phyloP scores from a whole-genome alignment of 2,329 filamentous ascomycete species.

The Domatiomyces globalis region DNA sequence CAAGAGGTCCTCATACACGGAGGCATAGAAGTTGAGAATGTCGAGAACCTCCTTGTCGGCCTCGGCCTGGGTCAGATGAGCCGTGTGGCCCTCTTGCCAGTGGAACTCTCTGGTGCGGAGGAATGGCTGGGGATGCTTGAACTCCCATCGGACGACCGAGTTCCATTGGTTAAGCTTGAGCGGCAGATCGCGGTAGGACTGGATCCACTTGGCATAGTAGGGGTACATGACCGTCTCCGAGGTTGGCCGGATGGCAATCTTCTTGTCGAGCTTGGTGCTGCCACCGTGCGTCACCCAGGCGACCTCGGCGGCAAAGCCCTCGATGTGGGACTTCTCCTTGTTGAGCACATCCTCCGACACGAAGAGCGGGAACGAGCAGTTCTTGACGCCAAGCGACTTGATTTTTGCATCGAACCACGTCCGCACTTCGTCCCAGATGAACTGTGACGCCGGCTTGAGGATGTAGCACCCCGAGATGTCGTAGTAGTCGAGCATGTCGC shows the following conservation, averaged over 20 bases:
- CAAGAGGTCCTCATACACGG: conserved; percentile 82
- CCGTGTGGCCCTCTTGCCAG: conserved; percentile 95
- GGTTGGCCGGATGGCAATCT: conserved; percentile 54
- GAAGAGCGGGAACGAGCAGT: conserved; percentile 95
- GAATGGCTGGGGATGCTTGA: conserved; percentile 79
- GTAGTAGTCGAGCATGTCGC: conserved; percentile 96
- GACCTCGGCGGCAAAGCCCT: conserved; percentile 77
- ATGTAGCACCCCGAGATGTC: conserved; percentile 97
- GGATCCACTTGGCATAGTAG: conserved; percentile 94
- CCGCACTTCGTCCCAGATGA: conserved; percentile 55
- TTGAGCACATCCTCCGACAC: conserved; percentile 77
- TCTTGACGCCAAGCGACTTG: conserved; percentile 81
- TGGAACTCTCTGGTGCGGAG: conserved; percentile 87
- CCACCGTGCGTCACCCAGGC: conserved; percentile 52
- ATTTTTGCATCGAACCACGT: conserved; percentile 50
- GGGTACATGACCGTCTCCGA: conserved; percentile 81
- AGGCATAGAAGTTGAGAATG: conserved; percentile 85
- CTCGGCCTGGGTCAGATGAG: conserved; percentile 69
- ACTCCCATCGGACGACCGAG: conserved; percentile 89
- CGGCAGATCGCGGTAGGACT: conserved; percentile 86
- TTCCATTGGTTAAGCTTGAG: conserved; percentile 97
- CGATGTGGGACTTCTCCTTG: conserved; percentile 86
- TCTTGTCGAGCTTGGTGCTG: conserved; percentile 79
- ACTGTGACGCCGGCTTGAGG: conserved; percentile 57
- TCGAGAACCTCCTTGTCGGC: conserved; percentile 77